These are phyloP conservation scores for Aspergillus neoniger DNA, from an alignment of 2,329 filamentous ascomycete genomes.

Conservation along the genomic window DNA sequence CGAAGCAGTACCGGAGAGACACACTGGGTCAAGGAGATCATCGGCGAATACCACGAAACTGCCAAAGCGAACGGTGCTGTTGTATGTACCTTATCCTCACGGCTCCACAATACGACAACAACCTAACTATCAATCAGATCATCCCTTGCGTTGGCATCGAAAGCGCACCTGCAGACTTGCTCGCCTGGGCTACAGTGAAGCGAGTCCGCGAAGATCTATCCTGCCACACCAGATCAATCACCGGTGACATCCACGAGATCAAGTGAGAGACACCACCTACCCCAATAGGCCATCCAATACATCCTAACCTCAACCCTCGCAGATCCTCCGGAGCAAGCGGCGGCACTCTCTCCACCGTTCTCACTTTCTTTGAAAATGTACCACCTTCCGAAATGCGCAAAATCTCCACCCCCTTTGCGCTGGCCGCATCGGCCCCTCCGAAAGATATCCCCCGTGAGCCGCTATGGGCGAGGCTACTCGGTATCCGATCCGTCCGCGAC, in stretches of 20 bases:
- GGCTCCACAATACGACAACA: not conserved
- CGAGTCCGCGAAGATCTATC: slow-evolving; percentile 55
- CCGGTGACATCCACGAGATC: slow-evolving; percentile 56
- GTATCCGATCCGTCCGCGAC: slow-evolving; percentile 56
- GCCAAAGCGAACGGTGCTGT: slow-evolving; percentile 63
- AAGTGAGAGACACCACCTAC: slow-evolving; percentile 41
- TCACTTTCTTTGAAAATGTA: slow-evolving; percentile 57
- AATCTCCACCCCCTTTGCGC: slow-evolving; percentile 53
- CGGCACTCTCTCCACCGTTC: slow-evolving; percentile 66
- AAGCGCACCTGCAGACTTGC: slow-evolving; percentile 60
- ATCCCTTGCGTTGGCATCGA: slow-evolving; percentile 64
- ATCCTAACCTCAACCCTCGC: slow-evolving; percentile 10
- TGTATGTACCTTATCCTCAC: slow-evolving; percentile 39
- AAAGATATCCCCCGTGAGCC: slow-evolving; percentile 35
- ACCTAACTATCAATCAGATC: slow-evolving; percentile 41
- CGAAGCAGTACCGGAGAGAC: slow-evolving; percentile 60
- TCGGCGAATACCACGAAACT: slow-evolving; percentile 60
- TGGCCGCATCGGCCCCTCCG: slow-evolving; percentile 47
- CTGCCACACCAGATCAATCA: slow-evolving; percentile 53
- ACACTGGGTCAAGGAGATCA: slow-evolving; percentile 64
- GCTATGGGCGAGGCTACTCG: slow-evolving; percentile 43
- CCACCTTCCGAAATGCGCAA: slow-evolving; percentile 50
- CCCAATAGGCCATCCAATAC: not conserved
- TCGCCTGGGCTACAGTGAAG: slow-evolving; percentile 56
- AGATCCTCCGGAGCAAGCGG: slow-evolving; percentile 53